Evolutionary conservation across 2,329 filamentous ascomycete species (phyloP), one percentile per base, ranked within the genome.

Genomic region (Beauveria caledonica): DNA sequence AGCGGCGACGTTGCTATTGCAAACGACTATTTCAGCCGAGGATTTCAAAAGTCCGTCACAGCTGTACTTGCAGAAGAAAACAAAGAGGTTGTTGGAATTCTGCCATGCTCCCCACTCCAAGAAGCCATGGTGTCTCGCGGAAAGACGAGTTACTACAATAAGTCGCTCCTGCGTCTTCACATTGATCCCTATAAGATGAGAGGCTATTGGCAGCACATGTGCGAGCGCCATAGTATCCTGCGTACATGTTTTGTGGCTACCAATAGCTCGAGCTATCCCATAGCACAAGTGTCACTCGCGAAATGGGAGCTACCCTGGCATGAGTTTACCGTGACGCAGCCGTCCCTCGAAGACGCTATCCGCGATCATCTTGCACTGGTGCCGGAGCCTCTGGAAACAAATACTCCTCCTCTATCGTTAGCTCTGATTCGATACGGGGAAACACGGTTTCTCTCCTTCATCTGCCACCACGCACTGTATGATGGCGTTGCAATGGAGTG

Each of bases 61-160:
- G 60, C 69, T 6, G 66, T 65, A 0, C 75, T 81, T 59, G 49
- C 64, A 5, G 17, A 62, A 5, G 62, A 70, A 2, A 70, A 71
- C 0, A 69, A 71, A 5, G 49, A 65, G 0, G 75, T 88, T 3
- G 72, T 81, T 33, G 77, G 75, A 1, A 78, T 96, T 9, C 74
- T 92, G 5, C 92, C 92, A 1, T 96, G 92, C 69, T 95, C 91
- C 1, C 89, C 92, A 1, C 75, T 97, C 0, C 92, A 97, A 70
- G 89, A 95, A 74, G 88, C 87, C 1, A 96, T 96, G 91, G 77
- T 96, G 0, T 82, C 84, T 9, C 66, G 76, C 63, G 72, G 72
- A 1, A 70, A 75, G 11, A 73, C 74, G 1, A 78, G 85, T 2
- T 96, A 96, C 69, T 85, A 82, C 67, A 96, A 96, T 69, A 83